Conservation (phyloP, 768 basidiomycete genomes). For the Lactarius tabidus region DNA sequence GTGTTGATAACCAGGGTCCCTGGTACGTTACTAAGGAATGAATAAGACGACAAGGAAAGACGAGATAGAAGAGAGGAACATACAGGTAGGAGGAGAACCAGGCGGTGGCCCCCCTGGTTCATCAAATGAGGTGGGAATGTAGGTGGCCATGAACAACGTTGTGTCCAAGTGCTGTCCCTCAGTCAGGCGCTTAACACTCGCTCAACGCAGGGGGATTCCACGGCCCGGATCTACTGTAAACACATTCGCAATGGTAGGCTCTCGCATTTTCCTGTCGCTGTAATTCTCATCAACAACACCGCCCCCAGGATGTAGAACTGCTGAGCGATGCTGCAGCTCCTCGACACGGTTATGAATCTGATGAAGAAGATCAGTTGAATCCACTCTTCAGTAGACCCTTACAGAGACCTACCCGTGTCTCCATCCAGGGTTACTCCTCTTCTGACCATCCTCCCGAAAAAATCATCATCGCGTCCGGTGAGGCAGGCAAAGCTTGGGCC, state of each 20-base stretch:
- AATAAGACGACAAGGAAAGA: slow-evolving; percentile 16
- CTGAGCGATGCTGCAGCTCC: slow-evolving; percentile 29
- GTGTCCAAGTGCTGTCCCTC: not conserved
- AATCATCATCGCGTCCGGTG: slow-evolving; percentile 25
- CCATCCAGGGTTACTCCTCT: slow-evolving; percentile 1
- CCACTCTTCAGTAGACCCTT: slow-evolving; percentile 17
- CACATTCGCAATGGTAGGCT: slow-evolving; percentile 1
- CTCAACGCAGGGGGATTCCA: not conserved
- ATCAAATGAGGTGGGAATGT: slow-evolving; percentile 28
- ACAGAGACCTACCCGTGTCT: not conserved
- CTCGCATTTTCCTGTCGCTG: not conserved
- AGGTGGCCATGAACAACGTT: not conserved
- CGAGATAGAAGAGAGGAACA: slow-evolving; percentile 29
- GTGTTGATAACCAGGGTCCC: slow-evolving; percentile 95
- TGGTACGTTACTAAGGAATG: slow-evolving; percentile 62
- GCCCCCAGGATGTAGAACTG: slow-evolving; percentile 22
- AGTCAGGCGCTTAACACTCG: not conserved
- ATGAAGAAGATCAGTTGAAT: slow-evolving; percentile 30
- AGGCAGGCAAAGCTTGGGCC: slow-evolving; percentile 27
- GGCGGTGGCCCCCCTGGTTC: slow-evolving; percentile 49
- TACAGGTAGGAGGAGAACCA: slow-evolving; percentile 61
- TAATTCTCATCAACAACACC: not conserved
- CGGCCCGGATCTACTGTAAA: not conserved
- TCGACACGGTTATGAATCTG: slow-evolving; percentile 30
- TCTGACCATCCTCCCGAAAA: not conserved